Evolutionary conservation across 148 eudicot genomes (phyloP).

Genomic region (Hydrangea macrophylla): DNA sequence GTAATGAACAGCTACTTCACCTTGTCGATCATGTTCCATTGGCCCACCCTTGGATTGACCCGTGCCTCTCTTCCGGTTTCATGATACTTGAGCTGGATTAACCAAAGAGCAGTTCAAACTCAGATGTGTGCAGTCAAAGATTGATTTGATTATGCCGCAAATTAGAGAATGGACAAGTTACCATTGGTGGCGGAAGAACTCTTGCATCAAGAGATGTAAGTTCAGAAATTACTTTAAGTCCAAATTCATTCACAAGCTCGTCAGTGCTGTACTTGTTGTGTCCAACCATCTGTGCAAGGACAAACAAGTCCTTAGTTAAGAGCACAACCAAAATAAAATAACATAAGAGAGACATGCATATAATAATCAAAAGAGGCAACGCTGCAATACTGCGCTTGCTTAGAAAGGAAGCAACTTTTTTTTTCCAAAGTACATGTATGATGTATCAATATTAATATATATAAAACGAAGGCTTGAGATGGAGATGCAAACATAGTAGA

Average conservation of each 20-base stretch:
- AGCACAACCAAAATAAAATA: too few species aligned
- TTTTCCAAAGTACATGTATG: too few species aligned
- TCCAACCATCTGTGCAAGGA: constrained; percentile 51
- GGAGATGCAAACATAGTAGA: too few species aligned
- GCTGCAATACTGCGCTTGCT: too few species aligned
- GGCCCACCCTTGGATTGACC: constrained; percentile 63
- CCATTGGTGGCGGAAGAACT: constrained; percentile 76
- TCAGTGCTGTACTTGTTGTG: constrained; percentile 39
- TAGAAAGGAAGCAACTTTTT: too few species aligned
- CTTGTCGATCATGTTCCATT: constrained; percentile 90
- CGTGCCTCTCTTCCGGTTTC: constrained; percentile 37
- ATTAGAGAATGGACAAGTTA: constrained; percentile 14
- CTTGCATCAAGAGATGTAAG: constrained; percentile 63
- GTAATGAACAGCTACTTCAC: constrained; percentile 30
- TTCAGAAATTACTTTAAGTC: constrained; percentile 40
- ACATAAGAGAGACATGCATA: too few species aligned
- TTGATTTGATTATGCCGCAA: neutral
- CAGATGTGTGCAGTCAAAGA: neutral
- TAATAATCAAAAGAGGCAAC: neutral
- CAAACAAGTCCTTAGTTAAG: neutral
- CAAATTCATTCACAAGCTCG: constrained; percentile 56
- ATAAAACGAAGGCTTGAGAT: too few species aligned
- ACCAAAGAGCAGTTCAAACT: neutral
- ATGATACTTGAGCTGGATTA: constrained; percentile 60
- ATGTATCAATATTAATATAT: too few species aligned